Percentiles rank a stretch among this genome's conserved stretches.
phyloP scores from a whole-genome alignment of 1,284 basidiomycete genomes.

The Thecaphora frezii region DNA sequence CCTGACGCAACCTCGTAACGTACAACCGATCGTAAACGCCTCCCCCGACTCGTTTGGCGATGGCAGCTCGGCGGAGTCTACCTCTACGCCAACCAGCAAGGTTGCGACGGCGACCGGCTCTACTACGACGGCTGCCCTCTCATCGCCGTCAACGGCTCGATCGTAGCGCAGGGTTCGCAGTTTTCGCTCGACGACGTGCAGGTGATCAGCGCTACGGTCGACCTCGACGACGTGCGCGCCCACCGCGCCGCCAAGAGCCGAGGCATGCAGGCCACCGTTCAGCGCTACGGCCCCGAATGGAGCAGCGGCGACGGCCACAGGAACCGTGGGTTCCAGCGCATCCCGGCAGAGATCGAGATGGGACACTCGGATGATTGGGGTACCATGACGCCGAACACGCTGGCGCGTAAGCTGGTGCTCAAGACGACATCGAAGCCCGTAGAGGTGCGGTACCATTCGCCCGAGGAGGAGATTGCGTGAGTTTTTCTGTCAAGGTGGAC shows the following conservation, averaged over 20 bases:
- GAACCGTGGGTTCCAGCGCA: conserved; percentile 66
- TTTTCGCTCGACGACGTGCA: conserved; percentile 95
- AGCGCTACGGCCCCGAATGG: conserved; percentile 4
- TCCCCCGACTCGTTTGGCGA: too few species aligned
- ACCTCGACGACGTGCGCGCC: conserved; percentile 89
- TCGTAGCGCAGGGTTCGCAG: conserved; percentile 92
- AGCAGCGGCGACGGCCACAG: background rate
- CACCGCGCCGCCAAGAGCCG: conserved; percentile 76
- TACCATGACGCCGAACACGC: conserved; percentile 20
- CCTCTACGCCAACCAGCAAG: conserved; percentile 97
- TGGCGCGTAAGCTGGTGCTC: conserved; percentile 5
- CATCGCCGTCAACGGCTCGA: conserved; percentile 88
- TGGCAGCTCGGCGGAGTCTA: conserved; percentile 88
- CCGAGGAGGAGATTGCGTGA: conserved; percentile 96
- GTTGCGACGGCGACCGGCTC: conserved; percentile 93
- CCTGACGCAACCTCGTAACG: background rate
- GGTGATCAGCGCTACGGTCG: conserved; percentile 90
- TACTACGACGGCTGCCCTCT: conserved; percentile 97
- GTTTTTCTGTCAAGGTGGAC: too few species aligned
- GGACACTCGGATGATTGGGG: conserved; percentile 59
- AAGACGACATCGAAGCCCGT: conserved; percentile 39
- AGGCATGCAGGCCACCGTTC: conserved; percentile 79
- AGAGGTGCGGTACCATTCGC: conserved; percentile 76
- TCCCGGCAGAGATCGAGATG: conserved; percentile 62
- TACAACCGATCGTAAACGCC: too few species aligned